Base-by-base conservation (phyloP, 345 rosid species). In the Sisymbrium irio region DNA sequence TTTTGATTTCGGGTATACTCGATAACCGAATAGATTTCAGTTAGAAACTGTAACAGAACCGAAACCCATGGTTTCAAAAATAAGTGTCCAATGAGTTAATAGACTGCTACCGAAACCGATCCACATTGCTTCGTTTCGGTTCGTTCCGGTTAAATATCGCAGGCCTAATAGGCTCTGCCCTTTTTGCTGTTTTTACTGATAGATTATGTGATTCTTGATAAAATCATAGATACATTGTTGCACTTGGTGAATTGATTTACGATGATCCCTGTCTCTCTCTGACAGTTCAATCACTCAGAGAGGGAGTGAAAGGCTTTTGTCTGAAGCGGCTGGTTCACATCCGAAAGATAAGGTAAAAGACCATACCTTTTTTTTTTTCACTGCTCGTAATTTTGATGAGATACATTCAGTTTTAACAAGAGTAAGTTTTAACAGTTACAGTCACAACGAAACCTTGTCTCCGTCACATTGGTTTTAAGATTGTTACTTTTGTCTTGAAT, bases 241-340 rank as follows among this genome's bases (percentile, higher is more conserved):
- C 32, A 35, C n/a, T n/a, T 17, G 33, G 12, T 54, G 6, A 30
- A 64, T 49, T 30, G 37, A 35, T 49, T 42, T 15, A 65, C 25
- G 58, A 11, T 57, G 67, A 7, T 77, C 56, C 9, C 15, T 22
- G 17, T 77, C 9, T 70, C 33, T 65, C 28, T 58, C 27, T 64
- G 12, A 41, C 63, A 77, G 80, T 10, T 65, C 77, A 65, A 65
- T 71, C 17, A 33, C 35, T 50, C 58, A 51, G 58, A 71, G 69
- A 77, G 76, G 72, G 18, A 77, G 7, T 44, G 18, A 53, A 17
- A 71, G 77, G 68, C 64, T 65, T 71, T 71, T 65, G 27, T 65
- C 77, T 40, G 68, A 59, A 57, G 20, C 56, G 36, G 47, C 67
- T 45, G 73, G n/a, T 49, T 65, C 77, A 65, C 76, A 71, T 58